Conservation (phyloP, 352 stramenopile genomes). For the Phytophthora melonis region DNA sequence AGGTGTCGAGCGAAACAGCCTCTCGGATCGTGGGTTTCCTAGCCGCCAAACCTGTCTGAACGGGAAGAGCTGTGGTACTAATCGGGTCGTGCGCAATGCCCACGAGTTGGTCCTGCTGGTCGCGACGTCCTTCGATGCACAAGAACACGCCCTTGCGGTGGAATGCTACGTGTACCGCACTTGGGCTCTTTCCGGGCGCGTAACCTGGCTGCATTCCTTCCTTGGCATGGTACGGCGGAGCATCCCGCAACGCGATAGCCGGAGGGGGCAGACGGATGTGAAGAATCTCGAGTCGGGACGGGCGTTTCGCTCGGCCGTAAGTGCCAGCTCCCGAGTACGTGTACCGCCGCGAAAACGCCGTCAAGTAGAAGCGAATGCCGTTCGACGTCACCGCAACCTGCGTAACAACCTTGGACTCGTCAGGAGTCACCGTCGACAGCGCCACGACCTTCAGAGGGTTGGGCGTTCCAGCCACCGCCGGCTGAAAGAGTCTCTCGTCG, state of each 20-base stretch:
- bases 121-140: conserved; percentile 77
- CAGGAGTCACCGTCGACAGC: conserved; percentile 64
- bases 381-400: conserved; percentile 94
- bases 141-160: conserved; percentile 85
- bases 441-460: conserved; percentile 76
- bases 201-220: conserved; percentile 89
- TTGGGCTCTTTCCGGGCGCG: conserved; percentile 81
- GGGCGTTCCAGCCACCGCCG: conserved; percentile 29
- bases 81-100: conserved; percentile 81
- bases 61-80: conserved; percentile 65
- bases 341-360: conserved; percentile 79
- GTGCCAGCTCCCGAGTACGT: conserved; percentile 48
- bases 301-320: conserved; percentile 60
- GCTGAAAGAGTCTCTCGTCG: conserved; percentile 83
- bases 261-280: conserved; percentile 86
- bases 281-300: conserved; percentile 75
- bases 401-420: conserved; percentile 88
- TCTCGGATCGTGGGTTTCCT: conserved; percentile 81
- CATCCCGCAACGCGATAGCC: conserved; percentile 71
- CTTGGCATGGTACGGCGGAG: conserved; percentile 86
- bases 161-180: conserved; percentile 80
- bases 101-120: conserved; percentile 84
- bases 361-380: conserved; percentile 95
- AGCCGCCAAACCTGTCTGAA: conserved; percentile 49
- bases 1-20: conserved; percentile 77